Conservation (phyloP, 495 filamentous ascomycete species). For the Penicillium steckii region DNA sequence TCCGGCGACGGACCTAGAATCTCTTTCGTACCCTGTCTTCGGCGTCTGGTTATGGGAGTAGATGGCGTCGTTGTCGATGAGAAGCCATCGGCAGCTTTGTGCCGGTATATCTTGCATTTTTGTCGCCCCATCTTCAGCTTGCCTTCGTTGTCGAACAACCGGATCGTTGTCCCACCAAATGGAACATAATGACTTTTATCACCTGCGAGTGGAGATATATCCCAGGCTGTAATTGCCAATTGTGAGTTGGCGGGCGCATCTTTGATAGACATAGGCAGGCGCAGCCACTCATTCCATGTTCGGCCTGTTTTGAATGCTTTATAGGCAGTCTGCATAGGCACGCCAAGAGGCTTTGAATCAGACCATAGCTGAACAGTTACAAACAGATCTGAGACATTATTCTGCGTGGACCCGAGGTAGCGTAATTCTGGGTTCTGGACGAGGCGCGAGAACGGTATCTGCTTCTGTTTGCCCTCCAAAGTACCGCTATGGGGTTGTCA, state of each 20-base stretch:
- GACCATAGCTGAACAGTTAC: conserved; percentile 93
- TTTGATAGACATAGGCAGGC: conserved; percentile 77
- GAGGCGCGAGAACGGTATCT: conserved; percentile 74
- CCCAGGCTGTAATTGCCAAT: conserved; percentile 94
- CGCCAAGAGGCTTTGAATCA: conserved; percentile 89
- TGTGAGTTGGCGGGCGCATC: conserved; percentile 75
- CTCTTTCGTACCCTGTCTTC: conserved; percentile 45
- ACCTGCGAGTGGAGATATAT: conserved; percentile 76
- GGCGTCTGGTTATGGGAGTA: conserved; percentile 45
- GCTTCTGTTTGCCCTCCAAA: conserved; percentile 82
- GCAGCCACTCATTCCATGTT: conserved; percentile 95
- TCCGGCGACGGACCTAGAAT: conserved; percentile 52
- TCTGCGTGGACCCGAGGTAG: conserved; percentile 78
- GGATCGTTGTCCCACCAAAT: conserved; percentile 90
- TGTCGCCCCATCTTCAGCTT: conserved; percentile 88
- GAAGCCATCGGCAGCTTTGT: conserved; percentile 82
- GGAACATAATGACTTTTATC: conserved; percentile 74
- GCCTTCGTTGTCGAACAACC: conserved; percentile 87
- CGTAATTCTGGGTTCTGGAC: conserved; percentile 73
- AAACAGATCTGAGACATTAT: conserved; percentile 79
- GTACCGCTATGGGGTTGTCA: conserved; percentile 58
- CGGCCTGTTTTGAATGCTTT: conserved; percentile 79
- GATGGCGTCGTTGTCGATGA: conserved; percentile 78
- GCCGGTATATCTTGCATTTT: conserved; percentile 81
- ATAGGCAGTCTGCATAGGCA: conserved; percentile 89